Base-by-base conservation (phyloP, 768 basidiomycete genomes). In the Lentinula edodes region DNA sequence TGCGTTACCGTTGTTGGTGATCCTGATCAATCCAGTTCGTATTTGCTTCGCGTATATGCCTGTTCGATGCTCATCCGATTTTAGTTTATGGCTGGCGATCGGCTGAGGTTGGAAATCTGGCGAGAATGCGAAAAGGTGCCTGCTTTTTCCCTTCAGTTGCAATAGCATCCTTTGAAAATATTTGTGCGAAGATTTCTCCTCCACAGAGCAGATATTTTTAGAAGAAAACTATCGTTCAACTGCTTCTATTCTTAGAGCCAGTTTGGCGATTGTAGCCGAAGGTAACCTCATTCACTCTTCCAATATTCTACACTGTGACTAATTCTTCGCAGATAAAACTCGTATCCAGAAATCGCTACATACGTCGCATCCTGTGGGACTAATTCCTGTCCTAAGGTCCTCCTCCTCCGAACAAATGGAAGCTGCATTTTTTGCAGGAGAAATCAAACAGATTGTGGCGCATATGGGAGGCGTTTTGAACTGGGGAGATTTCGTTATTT, bases 221-320 rank as follows among this genome's bases (percentile, higher is more conserved):
- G 92, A 95, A 69, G 80, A 92, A 68, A 95, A 94, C 69, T 96
- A 94, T 72, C 86, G 94, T 9, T 93, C 91, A 0, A 93, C 91
- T 0, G 86, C 79, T 0, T 78, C 87, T 0, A 94, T 96, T 60
- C 74, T 96, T 6, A 78, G 80, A 1, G 80, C 86, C 3, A 89
- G 89, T 56, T 68, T 91, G 6, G 90, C 90, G 1, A 87, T 96
- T 62, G 85, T 95, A n/a, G 76, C 86, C 0, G 87, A 94, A 85
- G 93, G 92, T 87, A 63, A 12, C 71, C 13, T n/a, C 55, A 34
- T 35, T 16, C 15, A 3, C 34, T n/a, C 46, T 18, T 6, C 59
- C 9, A 43, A n/a, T 59, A 32, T 43, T 54, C 28, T 45, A 9
- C 4, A 5, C 9, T 6, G 10, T 10, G 7, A 38, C 46, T 48